Conservation (phyloP, 768 basidiomycete genomes). For the Termitomyces sp. region DNA sequence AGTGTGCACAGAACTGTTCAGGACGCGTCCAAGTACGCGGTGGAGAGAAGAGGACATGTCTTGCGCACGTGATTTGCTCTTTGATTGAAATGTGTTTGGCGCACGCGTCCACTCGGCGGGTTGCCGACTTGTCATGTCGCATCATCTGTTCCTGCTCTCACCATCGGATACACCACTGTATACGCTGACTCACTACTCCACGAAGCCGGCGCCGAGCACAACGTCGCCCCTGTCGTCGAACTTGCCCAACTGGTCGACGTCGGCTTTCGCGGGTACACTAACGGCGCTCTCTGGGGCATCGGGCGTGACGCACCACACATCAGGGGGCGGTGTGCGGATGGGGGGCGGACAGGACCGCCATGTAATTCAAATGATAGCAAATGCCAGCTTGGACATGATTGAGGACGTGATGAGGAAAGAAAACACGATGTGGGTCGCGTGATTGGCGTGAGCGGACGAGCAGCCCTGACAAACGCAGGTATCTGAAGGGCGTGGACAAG, state of each 20-base stretch:
- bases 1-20: background rate
- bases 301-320: constrained; percentile 62
- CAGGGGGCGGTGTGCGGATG: constrained; percentile 59
- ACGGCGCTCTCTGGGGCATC: constrained; percentile 85
- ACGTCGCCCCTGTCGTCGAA: constrained; percentile 74
- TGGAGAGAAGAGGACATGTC: constrained; percentile 4
- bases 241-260: constrained; percentile 86
- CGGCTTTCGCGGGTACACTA: constrained; percentile 84
- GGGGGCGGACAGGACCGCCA: constrained; percentile 85
- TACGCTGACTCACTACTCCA: constrained; percentile 76
- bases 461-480: constrained; percentile 48
- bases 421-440: constrained; percentile 59
- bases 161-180: constrained; percentile 86
- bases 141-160: constrained; percentile 81
- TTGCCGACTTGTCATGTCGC: constrained; percentile 51
- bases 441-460: constrained; percentile 7
- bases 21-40: constrained; percentile 2
- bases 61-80: constrained; percentile 9
- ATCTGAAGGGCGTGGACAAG: constrained; percentile 91
- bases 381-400: constrained; percentile 90
- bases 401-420: constrained; percentile 90
- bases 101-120: background rate
- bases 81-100: constrained; percentile 5
- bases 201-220: constrained; percentile 56
- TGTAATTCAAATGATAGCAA: constrained; percentile 98